phyloP scores from a whole-genome alignment of 1,284 basidiomycete genomes.

The Rhodotorula sp. region DNA sequence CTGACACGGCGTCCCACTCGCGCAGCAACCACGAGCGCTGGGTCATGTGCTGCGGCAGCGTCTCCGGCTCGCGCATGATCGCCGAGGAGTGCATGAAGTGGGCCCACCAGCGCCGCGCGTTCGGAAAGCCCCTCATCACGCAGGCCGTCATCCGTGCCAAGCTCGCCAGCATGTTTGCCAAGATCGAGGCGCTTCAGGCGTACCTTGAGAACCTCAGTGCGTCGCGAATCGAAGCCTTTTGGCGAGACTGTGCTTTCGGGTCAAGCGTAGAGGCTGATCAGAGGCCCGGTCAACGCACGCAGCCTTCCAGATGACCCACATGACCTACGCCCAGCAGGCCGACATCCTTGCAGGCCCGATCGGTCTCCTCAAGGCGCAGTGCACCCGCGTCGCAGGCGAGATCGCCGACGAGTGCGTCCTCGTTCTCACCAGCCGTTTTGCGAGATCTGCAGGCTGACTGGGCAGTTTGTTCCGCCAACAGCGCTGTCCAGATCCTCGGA shows the following conservation, averaged over 20 bases:
- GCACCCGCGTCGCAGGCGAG: conserved; percentile 35
- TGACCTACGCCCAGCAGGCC: conserved; percentile 43
- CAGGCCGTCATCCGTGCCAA: conserved; percentile 43
- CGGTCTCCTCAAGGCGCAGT: conserved; percentile 36
- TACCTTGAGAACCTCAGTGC: conserved; percentile 43
- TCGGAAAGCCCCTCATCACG: conserved; percentile 43
- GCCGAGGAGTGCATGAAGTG: conserved; percentile 43
- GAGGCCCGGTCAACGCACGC: not conserved
- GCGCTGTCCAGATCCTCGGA: conserved; percentile 47
- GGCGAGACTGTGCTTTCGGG: not conserved
- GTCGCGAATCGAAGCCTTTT: not conserved
- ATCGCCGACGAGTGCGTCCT: conserved; percentile 50
- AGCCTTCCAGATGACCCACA: conserved; percentile 43
- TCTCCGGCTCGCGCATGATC: conserved; percentile 39
- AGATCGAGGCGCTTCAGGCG: conserved; percentile 40
- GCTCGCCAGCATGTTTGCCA: conserved; percentile 42
- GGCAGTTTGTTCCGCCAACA: not conserved
- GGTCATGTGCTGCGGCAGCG: conserved; percentile 52
- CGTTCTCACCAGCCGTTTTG: not conserved
- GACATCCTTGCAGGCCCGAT: conserved; percentile 43
- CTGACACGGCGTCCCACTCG: not conserved
- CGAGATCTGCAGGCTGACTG: not conserved
- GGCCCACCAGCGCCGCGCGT: conserved; percentile 42
- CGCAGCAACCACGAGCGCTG: conserved; percentile 50
- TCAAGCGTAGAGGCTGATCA: not conserved